Percentiles rank a stretch among this genome's conserved stretches.
Conservation (phyloP, 306 rosid species). For the Begonia peltatifolia region DNA sequence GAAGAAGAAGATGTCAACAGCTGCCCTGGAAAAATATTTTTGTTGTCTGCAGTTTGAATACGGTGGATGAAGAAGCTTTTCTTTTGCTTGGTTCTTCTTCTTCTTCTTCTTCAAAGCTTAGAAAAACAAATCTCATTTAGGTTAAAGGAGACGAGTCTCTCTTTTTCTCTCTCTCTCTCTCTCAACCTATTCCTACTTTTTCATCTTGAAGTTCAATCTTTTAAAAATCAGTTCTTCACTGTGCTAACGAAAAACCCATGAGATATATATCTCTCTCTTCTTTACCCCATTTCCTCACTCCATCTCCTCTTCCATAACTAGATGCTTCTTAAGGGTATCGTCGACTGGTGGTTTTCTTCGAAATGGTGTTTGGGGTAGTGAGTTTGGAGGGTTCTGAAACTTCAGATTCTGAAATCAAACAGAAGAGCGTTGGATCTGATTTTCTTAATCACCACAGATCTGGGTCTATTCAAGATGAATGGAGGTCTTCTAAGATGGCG, state of each 20-base stretch:
- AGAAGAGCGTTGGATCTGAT: constrained; percentile 29
- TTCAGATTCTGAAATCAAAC: constrained; percentile 14
- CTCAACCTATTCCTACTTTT: neutral
- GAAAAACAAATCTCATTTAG: too few species aligned
- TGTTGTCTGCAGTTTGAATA: too few species aligned
- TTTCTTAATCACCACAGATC: constrained; percentile 22
- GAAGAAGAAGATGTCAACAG: too few species aligned
- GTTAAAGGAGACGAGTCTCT: too few species aligned
- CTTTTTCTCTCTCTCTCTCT: constrained; percentile 4
- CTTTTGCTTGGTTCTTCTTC: too few species aligned
- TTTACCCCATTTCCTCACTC: constrained; percentile 7
- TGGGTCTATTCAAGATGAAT: constrained; percentile 20
- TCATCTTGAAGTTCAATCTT: neutral
- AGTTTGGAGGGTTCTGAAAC: constrained; percentile 19
- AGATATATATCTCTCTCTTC: neutral
- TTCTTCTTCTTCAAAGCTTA: too few species aligned
- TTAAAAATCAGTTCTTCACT: neutral
- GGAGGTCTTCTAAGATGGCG: constrained; percentile 21
- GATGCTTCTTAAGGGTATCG: constrained; percentile 15
- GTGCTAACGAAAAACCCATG: constrained; percentile 1
- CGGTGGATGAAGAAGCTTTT: too few species aligned
- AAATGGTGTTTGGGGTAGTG: constrained; percentile 37
- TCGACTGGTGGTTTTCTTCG: constrained; percentile 17
- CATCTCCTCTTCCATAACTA: constrained; percentile 11
- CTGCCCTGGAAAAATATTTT: too few species aligned